Evolutionary conservation across 805 yeast genomes (phyloP).

Genomic region (Ogataea neopini): DNA sequence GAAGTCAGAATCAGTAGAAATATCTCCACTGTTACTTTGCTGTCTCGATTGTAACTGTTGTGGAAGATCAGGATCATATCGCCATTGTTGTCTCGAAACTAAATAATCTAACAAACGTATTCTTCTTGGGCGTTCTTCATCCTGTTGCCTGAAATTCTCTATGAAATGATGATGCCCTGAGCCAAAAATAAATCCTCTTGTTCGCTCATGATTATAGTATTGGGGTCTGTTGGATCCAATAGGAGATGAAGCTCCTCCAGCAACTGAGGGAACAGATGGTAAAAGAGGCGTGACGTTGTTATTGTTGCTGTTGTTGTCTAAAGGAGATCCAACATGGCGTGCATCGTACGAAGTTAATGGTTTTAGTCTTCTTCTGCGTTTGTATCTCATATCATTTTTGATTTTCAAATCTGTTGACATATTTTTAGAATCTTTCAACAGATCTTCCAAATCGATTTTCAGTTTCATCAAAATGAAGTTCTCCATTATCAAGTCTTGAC

Average conservation of each 20-base stretch:
- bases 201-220: conserved; percentile 17
- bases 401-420: conserved; percentile 19
- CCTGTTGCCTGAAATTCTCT: conserved; percentile 18
- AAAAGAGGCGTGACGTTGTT: neutral
- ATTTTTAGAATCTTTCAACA: conserved; percentile 22
- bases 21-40: conserved; percentile 15
- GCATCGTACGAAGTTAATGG: conserved; percentile 15
- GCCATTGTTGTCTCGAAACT: conserved; percentile 25
- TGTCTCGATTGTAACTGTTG: conserved; percentile 17
- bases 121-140: conserved; percentile 23
- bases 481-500: conserved; percentile 31
- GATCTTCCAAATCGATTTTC: conserved; percentile 32
- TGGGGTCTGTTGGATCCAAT: conserved; percentile 11
- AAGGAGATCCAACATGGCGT: conserved; percentile 3
- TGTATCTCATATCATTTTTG: conserved; percentile 32
- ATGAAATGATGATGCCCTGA: conserved; percentile 19
- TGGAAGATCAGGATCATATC: conserved; percentile 17
- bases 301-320: conserved; percentile 6
- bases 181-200: conserved; percentile 23
- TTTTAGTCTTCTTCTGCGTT: conserved; percentile 31
- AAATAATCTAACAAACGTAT: conserved; percentile 23
- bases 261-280: neutral
- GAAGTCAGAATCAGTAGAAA: conserved; percentile 20
- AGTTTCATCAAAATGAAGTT: conserved; percentile 33
- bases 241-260: conserved; percentile 5